Evolutionary conservation across 495 filamentous ascomycete species (phyloP).

Genomic region (Tuber umbilicatum): DNA sequence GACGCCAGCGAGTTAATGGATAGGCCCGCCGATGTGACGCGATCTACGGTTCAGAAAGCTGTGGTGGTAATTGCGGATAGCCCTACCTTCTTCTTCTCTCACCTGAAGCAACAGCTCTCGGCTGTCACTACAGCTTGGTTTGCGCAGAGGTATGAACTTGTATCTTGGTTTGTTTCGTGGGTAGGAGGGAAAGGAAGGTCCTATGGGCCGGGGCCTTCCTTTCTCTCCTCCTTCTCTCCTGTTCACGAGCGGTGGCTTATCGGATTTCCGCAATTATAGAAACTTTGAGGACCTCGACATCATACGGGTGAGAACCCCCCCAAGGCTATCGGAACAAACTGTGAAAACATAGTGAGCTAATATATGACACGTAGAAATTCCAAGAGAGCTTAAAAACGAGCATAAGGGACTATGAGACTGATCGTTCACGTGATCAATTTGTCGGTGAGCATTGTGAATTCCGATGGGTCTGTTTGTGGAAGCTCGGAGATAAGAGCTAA

Average conservation of each 20-base stretch:
- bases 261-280: constrained; percentile 42
- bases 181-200: neutral
- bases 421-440: constrained; percentile 64
- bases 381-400: constrained; percentile 76
- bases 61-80: constrained; percentile 94
- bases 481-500: constrained; percentile 27
- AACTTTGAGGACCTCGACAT: constrained; percentile 70
- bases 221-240: neutral
- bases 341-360: constrained; percentile 18
- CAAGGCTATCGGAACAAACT: constrained; percentile 5
- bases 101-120: constrained; percentile 54
- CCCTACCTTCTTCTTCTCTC: constrained; percentile 52
- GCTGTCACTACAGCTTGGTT: constrained; percentile 96
- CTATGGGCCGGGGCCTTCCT: neutral
- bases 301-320: constrained; percentile 49
- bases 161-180: neutral
- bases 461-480: neutral
- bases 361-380: constrained; percentile 57
- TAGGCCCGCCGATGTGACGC: constrained; percentile 79
- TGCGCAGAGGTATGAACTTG: constrained; percentile 70
- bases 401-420: constrained; percentile 59
- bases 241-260: constrained; percentile 30
- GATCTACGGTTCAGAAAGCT: constrained; percentile 94
- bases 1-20: constrained; percentile 69
- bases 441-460: constrained; percentile 53